Percentiles rank a stretch among this genome's conserved stretches.
These are phyloP conservation scores for Biancaea sappan DNA, from an alignment of 306 rosid species.

Conservation along the genomic window DNA sequence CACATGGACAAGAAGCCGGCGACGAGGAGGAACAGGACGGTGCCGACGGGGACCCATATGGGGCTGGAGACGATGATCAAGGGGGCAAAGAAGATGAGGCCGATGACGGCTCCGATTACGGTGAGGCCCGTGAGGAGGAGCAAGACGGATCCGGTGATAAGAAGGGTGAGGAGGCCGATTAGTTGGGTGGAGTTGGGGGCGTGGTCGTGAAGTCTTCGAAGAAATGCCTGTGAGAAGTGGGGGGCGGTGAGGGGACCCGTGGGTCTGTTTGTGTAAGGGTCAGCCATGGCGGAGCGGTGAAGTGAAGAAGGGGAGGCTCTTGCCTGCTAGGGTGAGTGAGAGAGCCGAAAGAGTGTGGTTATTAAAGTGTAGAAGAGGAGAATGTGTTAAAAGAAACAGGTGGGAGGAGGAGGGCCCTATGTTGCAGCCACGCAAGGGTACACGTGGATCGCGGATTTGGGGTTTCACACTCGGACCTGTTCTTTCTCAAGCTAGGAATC, in stretches of 20 bases:
- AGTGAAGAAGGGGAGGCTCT: neutral
- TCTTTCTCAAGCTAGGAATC: conserved; percentile 2
- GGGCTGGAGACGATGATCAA: conserved; percentile 59
- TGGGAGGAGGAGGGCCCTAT: conserved; percentile 28
- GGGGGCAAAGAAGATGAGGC: conserved; percentile 53
- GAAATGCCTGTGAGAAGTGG: conserved; percentile 33
- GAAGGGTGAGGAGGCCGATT: conserved; percentile 54
- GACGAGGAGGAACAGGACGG: conserved; percentile 31
- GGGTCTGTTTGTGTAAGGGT: conserved; percentile 37
- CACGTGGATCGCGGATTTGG: conserved; percentile 49
- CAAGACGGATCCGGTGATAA: conserved; percentile 53
- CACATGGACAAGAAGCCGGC: conserved; percentile 46
- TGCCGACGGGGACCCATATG: conserved; percentile 58
- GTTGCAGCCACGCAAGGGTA: conserved; percentile 48
- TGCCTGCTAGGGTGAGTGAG: neutral
- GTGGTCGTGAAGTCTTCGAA: conserved; percentile 48
- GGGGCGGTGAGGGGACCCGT: conserved; percentile 16
- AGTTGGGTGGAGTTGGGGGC: conserved; percentile 71
- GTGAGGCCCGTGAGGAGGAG: conserved; percentile 64
- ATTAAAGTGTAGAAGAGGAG: neutral
- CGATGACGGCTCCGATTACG: conserved; percentile 35
- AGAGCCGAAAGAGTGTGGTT: neutral
- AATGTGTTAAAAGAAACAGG: conserved; percentile 20
- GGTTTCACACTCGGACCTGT: conserved; percentile 23
- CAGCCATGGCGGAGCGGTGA: conserved; percentile 57